Percentiles rank a stretch among this genome's conserved stretches.
Conservation (phyloP, 139 green algal genomes). For the Edaphochlamys debaryana region DNA sequence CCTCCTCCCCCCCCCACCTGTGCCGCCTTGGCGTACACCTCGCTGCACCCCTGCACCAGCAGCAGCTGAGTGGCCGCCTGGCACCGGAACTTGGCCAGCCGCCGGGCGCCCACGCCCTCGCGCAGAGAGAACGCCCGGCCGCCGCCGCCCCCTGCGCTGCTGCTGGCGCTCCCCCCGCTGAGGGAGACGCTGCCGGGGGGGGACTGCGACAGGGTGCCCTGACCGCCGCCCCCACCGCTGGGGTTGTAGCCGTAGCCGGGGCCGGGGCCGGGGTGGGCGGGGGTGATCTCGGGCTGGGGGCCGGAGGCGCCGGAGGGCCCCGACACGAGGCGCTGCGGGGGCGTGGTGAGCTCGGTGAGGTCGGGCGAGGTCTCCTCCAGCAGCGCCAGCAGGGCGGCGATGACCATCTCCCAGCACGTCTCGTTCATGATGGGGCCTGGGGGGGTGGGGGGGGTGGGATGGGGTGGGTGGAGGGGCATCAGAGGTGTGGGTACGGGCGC, state of each 20-base stretch:
- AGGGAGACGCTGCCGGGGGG: neutral
- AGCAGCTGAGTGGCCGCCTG: constrained; percentile 88
- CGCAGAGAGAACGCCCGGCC: constrained; percentile 64
- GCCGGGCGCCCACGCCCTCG: constrained; percentile 76
- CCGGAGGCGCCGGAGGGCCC: neutral
- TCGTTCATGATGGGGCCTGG: constrained; percentile 54
- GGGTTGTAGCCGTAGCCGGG: neutral
- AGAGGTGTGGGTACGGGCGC: no score
- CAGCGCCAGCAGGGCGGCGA: constrained; percentile 58
- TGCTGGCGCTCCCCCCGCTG: neutral
- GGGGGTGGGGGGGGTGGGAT: neutral
- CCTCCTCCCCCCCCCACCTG: no score
- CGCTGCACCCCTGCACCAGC: constrained; percentile 80
- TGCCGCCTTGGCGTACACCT: constrained; percentile 30
- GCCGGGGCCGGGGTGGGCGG: neutral
- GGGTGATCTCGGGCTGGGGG: neutral
- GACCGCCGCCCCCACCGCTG: neutral
- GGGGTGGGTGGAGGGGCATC: neutral
- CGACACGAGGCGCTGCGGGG: neutral
- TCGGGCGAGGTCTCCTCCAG: constrained; percentile 68
- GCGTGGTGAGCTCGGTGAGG: constrained; percentile 45
- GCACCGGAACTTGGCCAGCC: constrained; percentile 80
- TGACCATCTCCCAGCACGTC: constrained; percentile 61
- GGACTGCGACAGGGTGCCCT: constrained; percentile 36
- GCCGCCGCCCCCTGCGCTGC: constrained; percentile 9